These are phyloP conservation scores for Houttuynia cordata DNA, from an alignment of 164 flowering plant genomes.

Conservation along the genomic window DNA sequence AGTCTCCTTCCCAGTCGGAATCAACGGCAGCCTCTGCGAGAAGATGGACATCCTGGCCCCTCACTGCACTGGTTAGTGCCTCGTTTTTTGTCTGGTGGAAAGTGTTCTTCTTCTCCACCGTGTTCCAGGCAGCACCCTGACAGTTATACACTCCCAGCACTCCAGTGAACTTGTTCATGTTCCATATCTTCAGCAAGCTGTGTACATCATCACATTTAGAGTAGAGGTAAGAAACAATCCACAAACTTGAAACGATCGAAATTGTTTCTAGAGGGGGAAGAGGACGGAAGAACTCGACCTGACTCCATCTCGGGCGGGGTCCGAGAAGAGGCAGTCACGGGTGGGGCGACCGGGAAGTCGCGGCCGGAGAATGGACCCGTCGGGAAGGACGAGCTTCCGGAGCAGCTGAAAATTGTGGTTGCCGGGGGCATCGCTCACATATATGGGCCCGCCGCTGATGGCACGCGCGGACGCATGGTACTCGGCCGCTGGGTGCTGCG, in stretches of 20 bases:
- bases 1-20: constrained; percentile 51
- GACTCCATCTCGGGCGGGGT: constrained; percentile 83
- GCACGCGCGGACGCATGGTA: constrained; percentile 95
- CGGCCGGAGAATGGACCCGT: constrained; percentile 83
- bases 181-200: constrained; percentile 96
- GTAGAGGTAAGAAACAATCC: background rate
- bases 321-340: constrained; percentile 66
- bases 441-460: constrained; percentile 90
- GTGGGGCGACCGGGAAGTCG: constrained; percentile 83
- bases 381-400: constrained; percentile 83
- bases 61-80: constrained; percentile 39
- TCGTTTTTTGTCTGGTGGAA: constrained; percentile 46
- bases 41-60: constrained; percentile 61
- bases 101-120: constrained; percentile 47
- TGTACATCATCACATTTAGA: background rate
- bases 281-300: constrained; percentile 26
- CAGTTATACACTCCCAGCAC: constrained; percentile 88
- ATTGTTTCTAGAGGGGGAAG: too few relatives aligned
- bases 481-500: constrained; percentile 83
- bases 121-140: constrained; percentile 97
- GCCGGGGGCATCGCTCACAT: constrained; percentile 96
- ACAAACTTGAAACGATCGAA: background rate
- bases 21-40: constrained; percentile 43
- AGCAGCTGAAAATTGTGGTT: constrained; percentile 80
- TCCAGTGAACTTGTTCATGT: constrained; percentile 92